Percentiles rank a stretch among this genome's conserved stretches.
These are phyloP conservation scores for Misopates orontium DNA, from an alignment of 257 asterid genomes.

Conservation along the genomic window DNA sequence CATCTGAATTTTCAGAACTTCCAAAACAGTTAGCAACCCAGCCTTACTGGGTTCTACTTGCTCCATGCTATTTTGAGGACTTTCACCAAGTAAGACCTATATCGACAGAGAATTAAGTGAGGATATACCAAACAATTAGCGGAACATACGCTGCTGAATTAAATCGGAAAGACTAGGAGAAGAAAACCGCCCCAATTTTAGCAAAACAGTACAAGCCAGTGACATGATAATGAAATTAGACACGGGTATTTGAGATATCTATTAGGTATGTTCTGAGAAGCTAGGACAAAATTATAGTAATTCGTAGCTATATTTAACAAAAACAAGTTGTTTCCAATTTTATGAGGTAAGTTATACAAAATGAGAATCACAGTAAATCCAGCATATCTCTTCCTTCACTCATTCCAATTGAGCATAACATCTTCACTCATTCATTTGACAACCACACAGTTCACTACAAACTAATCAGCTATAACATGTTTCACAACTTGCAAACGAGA, in stretches of 20 bases:
- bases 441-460: too few relatives aligned
- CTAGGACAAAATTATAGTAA: background rate
- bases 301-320: constrained; percentile 3
- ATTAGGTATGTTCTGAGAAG: constrained; percentile 6
- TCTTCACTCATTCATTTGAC: too few relatives aligned
- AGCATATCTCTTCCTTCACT: too few relatives aligned
- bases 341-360: too few relatives aligned
- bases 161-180: constrained; percentile 7
- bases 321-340: too few relatives aligned
- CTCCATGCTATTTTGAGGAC: constrained; percentile 41
- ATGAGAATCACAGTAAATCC: too few relatives aligned
- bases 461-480: too few relatives aligned
- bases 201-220: background rate
- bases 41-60: constrained; percentile 59
- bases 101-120: constrained; percentile 34
- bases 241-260: background rate
- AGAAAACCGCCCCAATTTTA: constrained; percentile 14
- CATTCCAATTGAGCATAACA: too few relatives aligned
- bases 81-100: constrained; percentile 91
- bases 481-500: background rate
- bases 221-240: background rate
- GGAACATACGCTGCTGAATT: background rate
- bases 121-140: constrained; percentile 20
- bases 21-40: constrained; percentile 69
- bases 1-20: constrained; percentile 73